Evolutionary conservation across 2,329 filamentous ascomycete genomes (phyloP).

Genomic region (Thermochaetoides dissita): DNA sequence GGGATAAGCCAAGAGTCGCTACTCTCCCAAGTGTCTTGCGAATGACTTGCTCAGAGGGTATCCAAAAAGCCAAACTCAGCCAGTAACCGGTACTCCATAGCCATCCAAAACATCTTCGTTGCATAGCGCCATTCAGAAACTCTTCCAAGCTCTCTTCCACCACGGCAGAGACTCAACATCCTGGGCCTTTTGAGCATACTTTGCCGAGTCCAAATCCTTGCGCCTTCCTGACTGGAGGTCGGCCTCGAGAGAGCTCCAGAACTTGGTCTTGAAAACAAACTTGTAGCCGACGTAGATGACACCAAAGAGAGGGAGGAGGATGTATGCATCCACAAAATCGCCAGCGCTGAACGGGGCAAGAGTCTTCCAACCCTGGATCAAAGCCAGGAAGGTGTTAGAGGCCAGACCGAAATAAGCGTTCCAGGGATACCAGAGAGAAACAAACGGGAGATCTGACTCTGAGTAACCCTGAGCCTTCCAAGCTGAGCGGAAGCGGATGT

Average conservation of each 20-base stretch:
- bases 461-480: constrained; percentile 45
- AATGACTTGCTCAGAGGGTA: too few species aligned
- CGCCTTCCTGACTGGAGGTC: constrained; percentile 43
- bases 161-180: constrained; percentile 17
- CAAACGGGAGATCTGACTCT: constrained; percentile 40
- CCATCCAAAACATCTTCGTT: not conserved
- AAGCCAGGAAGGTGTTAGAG: constrained; percentile 43
- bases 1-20: too few species aligned
- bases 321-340: constrained; percentile 50
- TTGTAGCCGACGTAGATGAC: constrained; percentile 44
- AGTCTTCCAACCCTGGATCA: constrained; percentile 49
- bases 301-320: constrained; percentile 44
- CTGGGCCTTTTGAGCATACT: constrained; percentile 16
- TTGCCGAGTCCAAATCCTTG: constrained; percentile 36
- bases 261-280: constrained; percentile 36
- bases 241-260: constrained; percentile 37
- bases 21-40: too few species aligned
- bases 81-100: too few species aligned
- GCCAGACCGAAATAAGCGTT: constrained; percentile 45
- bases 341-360: constrained; percentile 43
- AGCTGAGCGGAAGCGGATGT: constrained; percentile 56
- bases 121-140: constrained; percentile 2
- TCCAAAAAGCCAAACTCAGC: too few species aligned
- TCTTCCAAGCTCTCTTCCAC: constrained; percentile 28
- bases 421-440: constrained; percentile 40